A percentile compares a stretch with the other conserved stretches of the same genome.
Conservation (phyloP, 2,329 filamentous ascomycete species). For the Pseudopithomyces maydicus region DNA sequence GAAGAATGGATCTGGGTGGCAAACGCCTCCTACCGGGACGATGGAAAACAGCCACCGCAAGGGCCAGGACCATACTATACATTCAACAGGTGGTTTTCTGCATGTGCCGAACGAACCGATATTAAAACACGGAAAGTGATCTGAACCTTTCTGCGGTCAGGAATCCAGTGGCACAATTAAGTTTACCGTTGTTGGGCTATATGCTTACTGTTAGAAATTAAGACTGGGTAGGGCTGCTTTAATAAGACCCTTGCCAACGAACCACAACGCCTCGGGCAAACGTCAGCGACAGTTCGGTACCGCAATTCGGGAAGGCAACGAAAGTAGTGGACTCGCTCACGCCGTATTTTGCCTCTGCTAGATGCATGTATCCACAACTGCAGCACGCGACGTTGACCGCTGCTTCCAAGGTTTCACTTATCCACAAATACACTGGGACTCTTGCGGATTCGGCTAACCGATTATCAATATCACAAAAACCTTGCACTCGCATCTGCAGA, state of each 20-base stretch:
- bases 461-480: constrained; percentile 1
- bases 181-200: background rate
- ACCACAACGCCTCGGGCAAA: constrained; percentile 1
- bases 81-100: background rate
- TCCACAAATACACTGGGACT: background rate
- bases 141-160: background rate
- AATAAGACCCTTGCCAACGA: background rate
- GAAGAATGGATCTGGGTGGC: background rate
- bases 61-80: background rate
- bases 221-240: constrained; percentile 14
- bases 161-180: background rate
- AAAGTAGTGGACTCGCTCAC: background rate
- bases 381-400: background rate
- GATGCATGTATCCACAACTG: background rate
- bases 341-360: constrained; percentile 4
- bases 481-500: background rate
- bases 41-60: background rate
- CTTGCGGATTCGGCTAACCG: background rate
- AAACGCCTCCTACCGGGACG: background rate
- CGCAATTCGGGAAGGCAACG: background rate
- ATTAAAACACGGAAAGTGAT: background rate
- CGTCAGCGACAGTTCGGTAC: constrained; percentile 11
- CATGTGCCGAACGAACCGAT: background rate
- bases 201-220: constrained; percentile 9
- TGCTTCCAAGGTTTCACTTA: background rate